Percentiles rank a stretch among this genome's conserved stretches.
Conservation (phyloP, 2,329 filamentous ascomycete genomes). For the Fusarium mexicanum region DNA sequence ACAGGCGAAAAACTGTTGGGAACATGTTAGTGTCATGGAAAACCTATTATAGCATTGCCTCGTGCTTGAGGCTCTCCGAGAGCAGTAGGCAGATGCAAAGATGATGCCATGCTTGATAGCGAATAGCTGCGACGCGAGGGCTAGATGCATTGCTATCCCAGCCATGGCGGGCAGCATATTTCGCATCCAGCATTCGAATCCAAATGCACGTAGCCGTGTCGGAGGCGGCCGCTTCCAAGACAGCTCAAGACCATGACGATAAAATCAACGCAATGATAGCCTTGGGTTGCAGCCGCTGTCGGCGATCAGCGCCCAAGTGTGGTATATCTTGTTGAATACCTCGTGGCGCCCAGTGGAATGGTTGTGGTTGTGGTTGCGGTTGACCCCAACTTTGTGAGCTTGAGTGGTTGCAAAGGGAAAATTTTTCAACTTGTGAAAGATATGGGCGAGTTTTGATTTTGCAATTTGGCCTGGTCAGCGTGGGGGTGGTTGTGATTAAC, state of each 20-base stretch:
- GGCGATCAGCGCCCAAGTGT: slow-evolving; percentile 34
- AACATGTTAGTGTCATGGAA: slow-evolving; percentile 16
- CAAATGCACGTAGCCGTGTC: neutral
- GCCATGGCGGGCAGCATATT: neutral
- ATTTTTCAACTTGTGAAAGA: slow-evolving; percentile 27
- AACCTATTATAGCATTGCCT: neutral
- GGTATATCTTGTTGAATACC: slow-evolving; percentile 11
- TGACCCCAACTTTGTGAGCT: slow-evolving; percentile 23
- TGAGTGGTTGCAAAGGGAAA: slow-evolving; percentile 38
- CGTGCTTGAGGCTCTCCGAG: neutral
- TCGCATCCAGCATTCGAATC: neutral
- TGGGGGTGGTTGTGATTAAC: slow-evolving; percentile 38
- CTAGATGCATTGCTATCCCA: neutral
- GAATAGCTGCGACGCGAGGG: neutral
- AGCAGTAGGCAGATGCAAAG: neutral
- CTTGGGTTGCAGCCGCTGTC: slow-evolving; percentile 24
- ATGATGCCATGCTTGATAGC: slow-evolving; percentile 11
- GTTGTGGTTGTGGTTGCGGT: slow-evolving; percentile 15
- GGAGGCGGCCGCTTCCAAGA: slow-evolving; percentile 13
- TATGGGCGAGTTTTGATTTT: slow-evolving; percentile 43
- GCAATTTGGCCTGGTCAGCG: slow-evolving; percentile 44
- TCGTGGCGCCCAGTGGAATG: slow-evolving; percentile 32
- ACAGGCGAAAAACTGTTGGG: neutral
- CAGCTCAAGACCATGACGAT: slow-evolving; percentile 5
- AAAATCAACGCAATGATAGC: neutral